These are phyloP conservation scores for Yamadazyma buinensis DNA, from an alignment of 1,139 yeast species.

Conservation along the genomic window DNA sequence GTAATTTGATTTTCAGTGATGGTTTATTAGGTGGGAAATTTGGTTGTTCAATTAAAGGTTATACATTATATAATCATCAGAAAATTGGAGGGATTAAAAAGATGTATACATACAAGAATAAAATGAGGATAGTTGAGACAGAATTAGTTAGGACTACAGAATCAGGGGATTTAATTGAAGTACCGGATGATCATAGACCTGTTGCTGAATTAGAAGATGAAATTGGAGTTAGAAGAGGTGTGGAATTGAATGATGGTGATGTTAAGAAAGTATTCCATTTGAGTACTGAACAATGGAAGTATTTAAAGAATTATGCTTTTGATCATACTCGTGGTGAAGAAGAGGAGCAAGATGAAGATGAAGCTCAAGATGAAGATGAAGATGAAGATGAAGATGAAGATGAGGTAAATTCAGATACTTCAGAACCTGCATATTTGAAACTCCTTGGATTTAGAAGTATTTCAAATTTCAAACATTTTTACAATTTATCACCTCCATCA, in stretches of 20 bases:
- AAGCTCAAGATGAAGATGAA: slow-evolving; percentile 13
- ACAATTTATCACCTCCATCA: slow-evolving; percentile 51
- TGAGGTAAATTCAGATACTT: slow-evolving; percentile 15
- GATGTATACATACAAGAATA: slow-evolving; percentile 51
- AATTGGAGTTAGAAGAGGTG: slow-evolving; percentile 27
- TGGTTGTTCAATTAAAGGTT: slow-evolving; percentile 69
- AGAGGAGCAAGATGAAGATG: slow-evolving; percentile 15
- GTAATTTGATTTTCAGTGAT: slow-evolving; percentile 48
- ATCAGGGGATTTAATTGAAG: slow-evolving; percentile 17
- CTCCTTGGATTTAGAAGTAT: slow-evolving; percentile 64
- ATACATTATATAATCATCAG: slow-evolving; percentile 57
- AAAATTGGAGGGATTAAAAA: slow-evolving; percentile 34
- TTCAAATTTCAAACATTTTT: slow-evolving; percentile 42
- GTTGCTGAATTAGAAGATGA: slow-evolving; percentile 41
- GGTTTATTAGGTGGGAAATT: slow-evolving; percentile 39
- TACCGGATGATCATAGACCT: slow-evolving; percentile 9
- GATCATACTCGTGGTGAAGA: slow-evolving; percentile 30
- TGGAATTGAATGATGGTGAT: slow-evolving; percentile 25
- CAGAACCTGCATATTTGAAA: slow-evolving; percentile 41
- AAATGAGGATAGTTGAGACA: slow-evolving; percentile 49
- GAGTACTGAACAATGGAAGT: slow-evolving; percentile 24
- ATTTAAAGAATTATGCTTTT: slow-evolving; percentile 31
- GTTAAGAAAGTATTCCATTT: slow-evolving; percentile 27
- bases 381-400: slow-evolving; percentile 14
- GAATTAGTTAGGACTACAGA: slow-evolving; percentile 30